Evolutionary conservation across 1,284 basidiomycete species (phyloP), one percentile per base, ranked within the genome.

Genomic region (Ceratobasidium sp.): DNA sequence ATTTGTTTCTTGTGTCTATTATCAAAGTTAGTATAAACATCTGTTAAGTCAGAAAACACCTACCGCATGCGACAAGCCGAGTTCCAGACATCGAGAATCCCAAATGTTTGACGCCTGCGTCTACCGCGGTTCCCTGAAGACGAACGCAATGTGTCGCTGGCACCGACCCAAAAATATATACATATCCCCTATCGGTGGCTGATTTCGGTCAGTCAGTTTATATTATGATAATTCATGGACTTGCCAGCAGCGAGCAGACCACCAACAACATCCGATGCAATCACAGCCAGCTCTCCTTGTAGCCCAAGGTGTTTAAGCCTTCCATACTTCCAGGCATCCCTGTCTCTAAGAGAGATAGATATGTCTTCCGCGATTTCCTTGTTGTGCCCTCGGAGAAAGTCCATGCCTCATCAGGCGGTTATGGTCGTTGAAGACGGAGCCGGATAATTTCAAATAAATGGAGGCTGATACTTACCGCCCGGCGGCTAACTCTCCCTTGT

Each of bases 1-100:
- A 84, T 57, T 88, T 88, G 82, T 91, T 88, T 59, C 88, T 88
- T n/a, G 87, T 88, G 83, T 95, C 94, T 94, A 79, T 20, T 48
- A 64, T 14, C 38, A 1, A 35, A 12, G n/a, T 7, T 5, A 71
- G 48, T 33, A 23, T 33, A 35, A 27, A 18, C 4, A 38, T 16
- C 33, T 2, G 54, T 23, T 38, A 18, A n/a, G 35, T 14, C 8
- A 8, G 18, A 3, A 27, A 41, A 2, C 14, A 41, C 73, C 10
- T 44, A 66, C 73, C 73, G 27, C 73, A 75, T 16, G 60, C 62
- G 23, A 75, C 35, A 30, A 75, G 38, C 27, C 73, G 73, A 65
- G 59, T 75, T 38, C 44, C 73, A 44, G 73, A 75, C 27, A 46
- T 60, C 16, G 60, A 60, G n/a, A 65, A 55, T 3, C 73, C 62